Evolutionary conservation across 441 rosid species (phyloP).

Genomic region (Euphorbia celastroides): DNA sequence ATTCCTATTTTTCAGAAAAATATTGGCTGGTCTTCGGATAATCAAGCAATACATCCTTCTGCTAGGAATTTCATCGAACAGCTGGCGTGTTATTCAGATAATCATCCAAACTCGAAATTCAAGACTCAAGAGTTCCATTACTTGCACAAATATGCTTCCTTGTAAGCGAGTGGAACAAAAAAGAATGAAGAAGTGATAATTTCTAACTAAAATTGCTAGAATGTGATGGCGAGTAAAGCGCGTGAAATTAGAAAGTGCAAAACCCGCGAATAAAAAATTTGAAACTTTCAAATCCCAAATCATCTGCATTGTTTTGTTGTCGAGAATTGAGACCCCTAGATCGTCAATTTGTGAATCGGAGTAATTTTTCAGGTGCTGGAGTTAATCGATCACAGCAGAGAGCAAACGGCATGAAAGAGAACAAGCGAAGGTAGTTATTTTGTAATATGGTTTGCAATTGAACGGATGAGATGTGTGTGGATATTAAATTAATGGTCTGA

Average conservation of each 20-base stretch:
- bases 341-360: too few species aligned
- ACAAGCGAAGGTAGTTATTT: too few species aligned
- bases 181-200: background rate
- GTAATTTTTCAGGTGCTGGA: too few species aligned
- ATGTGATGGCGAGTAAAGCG: background rate
- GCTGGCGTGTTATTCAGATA: constrained; percentile 6
- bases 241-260: background rate
- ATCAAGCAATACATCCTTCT: constrained; percentile 16
- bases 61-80: constrained; percentile 30
- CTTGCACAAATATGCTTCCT: background rate
- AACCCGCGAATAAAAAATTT: too few species aligned
- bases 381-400: too few species aligned
- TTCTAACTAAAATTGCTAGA: background rate
- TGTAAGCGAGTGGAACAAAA: background rate
- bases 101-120: background rate
- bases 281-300: too few species aligned
- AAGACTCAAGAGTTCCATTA: background rate
- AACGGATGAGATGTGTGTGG: too few species aligned
- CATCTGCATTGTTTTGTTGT: too few species aligned
- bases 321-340: too few species aligned
- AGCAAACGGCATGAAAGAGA: too few species aligned
- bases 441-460: too few species aligned
- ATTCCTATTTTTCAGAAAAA: constrained; percentile 14
- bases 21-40: constrained; percentile 12
- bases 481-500: too few species aligned